Base-by-base conservation (phyloP, 139 green algal species). In the Chlorella sp. region DNA sequence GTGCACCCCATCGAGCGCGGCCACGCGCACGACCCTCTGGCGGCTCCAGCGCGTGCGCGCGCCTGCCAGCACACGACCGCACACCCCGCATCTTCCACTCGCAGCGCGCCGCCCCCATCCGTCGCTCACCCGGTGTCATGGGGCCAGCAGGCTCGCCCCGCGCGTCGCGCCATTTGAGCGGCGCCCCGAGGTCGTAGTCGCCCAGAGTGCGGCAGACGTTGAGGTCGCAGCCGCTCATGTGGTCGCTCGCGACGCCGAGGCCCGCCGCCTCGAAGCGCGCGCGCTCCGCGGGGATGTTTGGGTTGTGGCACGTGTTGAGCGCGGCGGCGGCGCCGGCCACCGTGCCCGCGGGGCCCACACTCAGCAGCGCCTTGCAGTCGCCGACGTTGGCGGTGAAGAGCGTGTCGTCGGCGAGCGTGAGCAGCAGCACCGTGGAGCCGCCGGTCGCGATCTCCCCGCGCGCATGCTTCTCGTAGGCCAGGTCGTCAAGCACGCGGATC, bases 151-250 rank as follows among this genome's bases (percentile, higher is more conserved):
- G 63, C n/a, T 36, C 25, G 2, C 66, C 62, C 36, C 53, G 25
- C 12, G 53, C 58, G 58, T 78, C 67, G 12, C 80, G 50, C 36
- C 70, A 80, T 67, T 85, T 85, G 12, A 85, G 59, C 21, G 80
- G 80, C 46, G 55, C 21, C 3, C 80, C 80, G 45, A 85, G 48
- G 73, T 85, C 80, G n/a, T 79, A 85, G 58, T 85, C 80, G 2
- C 80, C 80, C 40, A 85, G 33, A 5, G 80, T 82, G 66, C 80
- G 63, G 67, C 74, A 82, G 25, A 85, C 80, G 58, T 85, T 85
- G 43, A 85, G 82, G 65, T 82, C 74, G 7, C 48, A 77, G 31
- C 59, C 80, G 8, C 48, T 56, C 15, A 85, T 85, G 51, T 82
- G 74, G 67, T 85, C 80, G 12, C 48, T 55, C 27, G 73, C 72